A percentile compares a stretch with the other conserved stretches of the same genome.
Evolutionary conservation across 345 rosid species (phyloP).

Genomic region (Arabidopsis suecica): DNA sequence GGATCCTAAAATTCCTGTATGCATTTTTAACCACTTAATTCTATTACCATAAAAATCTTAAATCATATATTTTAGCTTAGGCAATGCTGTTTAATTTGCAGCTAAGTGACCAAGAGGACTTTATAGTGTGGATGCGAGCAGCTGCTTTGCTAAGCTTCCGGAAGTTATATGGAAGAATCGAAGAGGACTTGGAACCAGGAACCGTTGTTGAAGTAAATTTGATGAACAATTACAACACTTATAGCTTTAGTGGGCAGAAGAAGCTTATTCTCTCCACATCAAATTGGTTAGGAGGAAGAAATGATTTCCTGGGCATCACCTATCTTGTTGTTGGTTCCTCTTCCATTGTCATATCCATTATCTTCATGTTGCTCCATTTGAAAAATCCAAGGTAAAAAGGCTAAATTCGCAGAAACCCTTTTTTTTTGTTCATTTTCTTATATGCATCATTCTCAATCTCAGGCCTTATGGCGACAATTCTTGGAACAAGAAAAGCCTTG

Average conservation of each 20-base stretch:
- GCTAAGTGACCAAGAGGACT: constrained; percentile 89
- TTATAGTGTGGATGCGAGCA: constrained; percentile 85
- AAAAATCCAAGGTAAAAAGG: constrained; percentile 58
- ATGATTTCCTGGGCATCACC: constrained; percentile 77
- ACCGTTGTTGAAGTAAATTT: constrained; percentile 57
- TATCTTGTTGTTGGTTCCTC: constrained; percentile 70
- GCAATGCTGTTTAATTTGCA: constrained; percentile 36
- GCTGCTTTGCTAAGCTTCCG: constrained; percentile 86
- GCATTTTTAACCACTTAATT: constrained; percentile 31
- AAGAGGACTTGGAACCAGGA: constrained; percentile 68
- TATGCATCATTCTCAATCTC: constrained; percentile 31
- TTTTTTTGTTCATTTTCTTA: background rate
- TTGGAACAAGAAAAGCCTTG: constrained; percentile 58
- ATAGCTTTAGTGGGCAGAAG: constrained; percentile 83
- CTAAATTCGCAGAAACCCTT: background rate
- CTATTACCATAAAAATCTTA: background rate
- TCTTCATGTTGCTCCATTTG: constrained; percentile 73
- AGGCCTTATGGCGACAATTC: constrained; percentile 62
- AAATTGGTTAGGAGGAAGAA: constrained; percentile 85
- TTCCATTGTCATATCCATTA: constrained; percentile 60
- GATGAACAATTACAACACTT: constrained; percentile 82
- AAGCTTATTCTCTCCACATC: constrained; percentile 78
- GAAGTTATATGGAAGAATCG: constrained; percentile 81
- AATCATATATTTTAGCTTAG: constrained; percentile 27
- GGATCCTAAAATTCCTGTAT: constrained; percentile 67